Evolutionary conservation across 2,329 filamentous ascomycete genomes (phyloP), one percentile per base, ranked within the genome.

Genomic region (Blumeria hordei): DNA sequence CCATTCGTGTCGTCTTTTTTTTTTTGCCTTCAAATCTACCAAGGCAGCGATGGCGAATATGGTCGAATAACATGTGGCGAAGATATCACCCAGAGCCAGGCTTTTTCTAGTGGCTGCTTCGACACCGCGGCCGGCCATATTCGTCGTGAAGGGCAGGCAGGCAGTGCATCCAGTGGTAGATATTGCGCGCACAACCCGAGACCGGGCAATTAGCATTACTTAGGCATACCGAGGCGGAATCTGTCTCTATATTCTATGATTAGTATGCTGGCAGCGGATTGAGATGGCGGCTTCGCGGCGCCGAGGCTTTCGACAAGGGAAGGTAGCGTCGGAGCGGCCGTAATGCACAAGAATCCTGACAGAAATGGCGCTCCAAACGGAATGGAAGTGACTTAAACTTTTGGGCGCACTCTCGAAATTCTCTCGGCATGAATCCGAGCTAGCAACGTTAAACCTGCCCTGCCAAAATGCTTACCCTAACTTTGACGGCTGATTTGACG

Each of bases 181-280:
- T 67, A 74, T 76, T 68, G 73, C 73, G 72, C 75, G 76, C 62
- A 74, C 72, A 69, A 77, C 76, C 69, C 79, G 76, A 67, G 77
- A 79, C 79, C 80, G 82, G 61, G 85, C 66, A 59, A 74, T 72
- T 68, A 77, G 77, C 83, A 87, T 88, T 64, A 65, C 69, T 59
- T 54, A 58, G 57, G 54, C 64, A 65, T 45, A 21, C 14, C 18
- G 4, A 6, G 4, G 10, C 10, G 16, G 28, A 45, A 18, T 16
- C 11, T n/a, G 5, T 45, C 5, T 16, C 43, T 18, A 4, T 21
- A n/a, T 45, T 45, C 18, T 21, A 7, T 18, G 11, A 4, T 18
- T 18, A 21, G 43, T 18, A 4, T 39, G 37, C 37, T 39, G 37
- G 37, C 10, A 4, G 37, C 2, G 21, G 4, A 2, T 28, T 28